phyloP scores from a whole-genome alignment of 2,329 filamentous ascomycete genomes.

The Trichophyton benhamiae region DNA sequence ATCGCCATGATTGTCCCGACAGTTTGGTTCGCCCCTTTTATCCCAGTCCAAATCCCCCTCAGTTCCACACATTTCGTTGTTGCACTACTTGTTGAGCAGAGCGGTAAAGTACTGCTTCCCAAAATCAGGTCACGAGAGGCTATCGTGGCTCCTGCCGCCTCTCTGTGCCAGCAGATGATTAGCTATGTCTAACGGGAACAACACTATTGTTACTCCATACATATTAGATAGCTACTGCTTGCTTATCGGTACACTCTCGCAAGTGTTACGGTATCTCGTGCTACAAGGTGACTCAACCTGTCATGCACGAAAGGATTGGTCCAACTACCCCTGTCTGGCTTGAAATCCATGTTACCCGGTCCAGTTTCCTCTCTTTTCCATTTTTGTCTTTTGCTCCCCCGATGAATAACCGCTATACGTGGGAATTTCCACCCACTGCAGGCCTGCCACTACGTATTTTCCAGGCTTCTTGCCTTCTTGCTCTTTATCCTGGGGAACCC shows the following conservation, averaged over 20 bases:
- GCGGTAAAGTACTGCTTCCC: neutral
- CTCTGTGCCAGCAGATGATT: neutral
- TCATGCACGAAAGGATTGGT: neutral
- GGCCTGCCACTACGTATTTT: neutral
- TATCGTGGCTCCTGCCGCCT: neutral
- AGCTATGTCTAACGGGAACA: too few relatives aligned
- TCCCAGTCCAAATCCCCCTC: neutral
- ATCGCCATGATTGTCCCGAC: neutral
- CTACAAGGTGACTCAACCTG: neutral
- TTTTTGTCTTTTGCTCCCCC: too few relatives aligned
- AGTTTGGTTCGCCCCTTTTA: slow-evolving; percentile 1
- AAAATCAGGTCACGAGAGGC: neutral
- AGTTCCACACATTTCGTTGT: neutral
- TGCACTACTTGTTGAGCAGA: neutral
- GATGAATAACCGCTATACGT: neutral
- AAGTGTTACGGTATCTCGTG: neutral
- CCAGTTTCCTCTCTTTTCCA: neutral
- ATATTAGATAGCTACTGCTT: too few relatives aligned
- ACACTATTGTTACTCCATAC: too few relatives aligned
- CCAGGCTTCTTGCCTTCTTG: neutral
- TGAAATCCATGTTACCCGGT: neutral
- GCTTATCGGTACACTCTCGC: neutral
- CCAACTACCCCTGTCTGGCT: neutral
- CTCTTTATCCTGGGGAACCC: neutral
- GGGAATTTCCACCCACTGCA: neutral